Evolutionary conservation across 768 basidiomycete genomes (phyloP), one percentile per base, ranked within the genome.

Genomic region (Pholiota conissans): DNA sequence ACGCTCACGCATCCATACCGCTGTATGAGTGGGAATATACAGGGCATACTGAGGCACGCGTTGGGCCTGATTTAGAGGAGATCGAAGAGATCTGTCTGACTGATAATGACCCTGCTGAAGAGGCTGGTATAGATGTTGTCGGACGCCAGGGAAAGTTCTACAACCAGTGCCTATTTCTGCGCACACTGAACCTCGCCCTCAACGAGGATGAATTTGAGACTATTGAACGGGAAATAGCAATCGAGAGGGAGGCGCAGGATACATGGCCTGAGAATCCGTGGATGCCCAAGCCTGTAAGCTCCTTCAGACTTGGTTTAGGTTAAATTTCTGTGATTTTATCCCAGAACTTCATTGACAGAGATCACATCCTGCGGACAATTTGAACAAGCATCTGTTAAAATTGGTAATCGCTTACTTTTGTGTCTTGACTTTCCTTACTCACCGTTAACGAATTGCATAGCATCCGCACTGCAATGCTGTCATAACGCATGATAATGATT

Each of bases 21-120:
- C n/a, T 37, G 3, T 61, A 58, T 27, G 45, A 51, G 11, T 63
- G 63, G 63, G 63, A 64, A 11, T 57, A 57, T 24, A 57, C 63
- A 6, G 63, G 63, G 10, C 42, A 35, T 27, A 60, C 60, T 0
- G 63, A 64, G 9, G 60, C 56, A 1, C 53, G 58, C 22, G 47
- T 45, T 5, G 62, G 63, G 0, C 63, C 63, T 3, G 52, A 47
- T 39, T 8, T 39, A 0, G 24, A 39, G 1, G 62, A 63, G 24
- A 45, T 52, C 3, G 40, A 40, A 3, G 51, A 30, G 16, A n/a
- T n/a, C n/a, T n/a, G n/a, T n/a, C n/a, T n/a, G n/a, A n/a, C n/a
- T n/a, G n/a, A n/a, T n/a, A n/a, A n/a, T n/a, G n/a, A n/a, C n/a
- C n/a, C n/a, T n/a, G n/a, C n/a, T n/a, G n/a, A n/a, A n/a, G n/a